Evolutionary conservation across 1,139 yeast genomes (phyloP).

Genomic region (Blastobotrys illinoisensis): DNA sequence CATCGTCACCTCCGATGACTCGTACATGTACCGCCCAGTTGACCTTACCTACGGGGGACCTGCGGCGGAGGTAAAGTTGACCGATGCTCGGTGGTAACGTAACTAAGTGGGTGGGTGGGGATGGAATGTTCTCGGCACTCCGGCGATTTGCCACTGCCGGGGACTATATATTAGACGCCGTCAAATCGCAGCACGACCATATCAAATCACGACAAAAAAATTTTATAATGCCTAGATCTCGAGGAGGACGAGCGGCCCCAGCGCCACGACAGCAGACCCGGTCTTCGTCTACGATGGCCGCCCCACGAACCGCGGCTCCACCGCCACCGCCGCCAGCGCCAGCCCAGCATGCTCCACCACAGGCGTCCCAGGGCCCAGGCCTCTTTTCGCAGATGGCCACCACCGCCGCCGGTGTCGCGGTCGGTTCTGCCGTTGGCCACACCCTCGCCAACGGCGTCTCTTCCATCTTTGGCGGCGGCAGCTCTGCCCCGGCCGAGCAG

Average conservation of each 20-base stretch:
- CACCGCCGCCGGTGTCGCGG: constrained; percentile 99
- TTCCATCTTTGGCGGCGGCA: constrained; percentile 81
- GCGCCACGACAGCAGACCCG: constrained; percentile 54
- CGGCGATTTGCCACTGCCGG: not conserved
- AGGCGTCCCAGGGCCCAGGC: constrained; percentile 69
- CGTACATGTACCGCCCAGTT: too few species aligned
- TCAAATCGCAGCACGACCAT: not conserved
- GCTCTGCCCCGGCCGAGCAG: constrained; percentile 43
- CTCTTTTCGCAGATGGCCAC: constrained; percentile 95
- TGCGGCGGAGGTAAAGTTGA: too few species aligned
- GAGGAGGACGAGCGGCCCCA: constrained; percentile 41
- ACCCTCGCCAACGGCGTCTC: constrained; percentile 93
- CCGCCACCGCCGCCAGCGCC: constrained; percentile 39
- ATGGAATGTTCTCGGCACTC: not conserved
- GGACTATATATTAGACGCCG: not conserved
- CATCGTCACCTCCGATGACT: too few species aligned
- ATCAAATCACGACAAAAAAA: not conserved
- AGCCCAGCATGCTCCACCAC: constrained; percentile 33
- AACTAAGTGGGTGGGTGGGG: not conserved
- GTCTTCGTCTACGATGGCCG: constrained; percentile 72
- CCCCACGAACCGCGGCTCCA: constrained; percentile 42
- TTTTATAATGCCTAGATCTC: constrained; percentile 48
- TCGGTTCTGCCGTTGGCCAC: constrained; percentile 95
- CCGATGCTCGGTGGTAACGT: too few species aligned
- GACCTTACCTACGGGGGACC: too few species aligned